Evolutionary conservation across 1,284 basidiomycete genomes (phyloP).

Genomic region (Cryptococcus sp.): DNA sequence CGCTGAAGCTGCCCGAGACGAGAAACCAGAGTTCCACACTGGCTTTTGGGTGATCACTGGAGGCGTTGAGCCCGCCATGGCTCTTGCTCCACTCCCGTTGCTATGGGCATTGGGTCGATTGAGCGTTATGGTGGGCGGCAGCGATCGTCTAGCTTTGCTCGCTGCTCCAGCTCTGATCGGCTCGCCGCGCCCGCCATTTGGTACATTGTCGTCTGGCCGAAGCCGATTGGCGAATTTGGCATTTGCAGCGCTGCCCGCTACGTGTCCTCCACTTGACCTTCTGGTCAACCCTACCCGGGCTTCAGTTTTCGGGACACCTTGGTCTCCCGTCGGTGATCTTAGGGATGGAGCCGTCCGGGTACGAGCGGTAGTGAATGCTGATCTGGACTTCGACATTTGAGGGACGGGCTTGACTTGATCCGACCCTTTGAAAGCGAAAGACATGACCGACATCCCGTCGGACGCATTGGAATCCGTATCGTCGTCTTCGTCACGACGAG

Average conservation of each 20-base stretch:
- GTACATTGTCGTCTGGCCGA: slow-evolving; percentile 23
- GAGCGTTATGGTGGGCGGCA: slow-evolving; percentile 23
- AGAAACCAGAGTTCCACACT: slow-evolving; percentile 17
- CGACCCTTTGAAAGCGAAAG: slow-evolving; percentile 38
- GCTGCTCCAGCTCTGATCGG: slow-evolving; percentile 5
- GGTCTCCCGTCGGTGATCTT: no score
- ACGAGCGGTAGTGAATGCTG: no score
- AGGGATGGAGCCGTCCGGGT: no score
- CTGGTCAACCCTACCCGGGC: slow-evolving; percentile 14
- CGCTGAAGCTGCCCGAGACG: not conserved
- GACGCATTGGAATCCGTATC: slow-evolving; percentile 35
- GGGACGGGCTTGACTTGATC: slow-evolving; percentile 21
- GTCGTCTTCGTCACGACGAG: slow-evolving; percentile 2
- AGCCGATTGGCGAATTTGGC: slow-evolving; percentile 50
- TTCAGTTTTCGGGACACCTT: slow-evolving; percentile 1
- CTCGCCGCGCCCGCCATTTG: not conserved
- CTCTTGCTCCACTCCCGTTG: not conserved
- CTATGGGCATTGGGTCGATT: slow-evolving; percentile 2
- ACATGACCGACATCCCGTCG: slow-evolving; percentile 45
- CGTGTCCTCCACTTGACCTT: slow-evolving; percentile 20
- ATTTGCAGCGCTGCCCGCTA: slow-evolving; percentile 30
- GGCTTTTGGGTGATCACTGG: not conserved
- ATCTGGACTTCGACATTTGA: no score
- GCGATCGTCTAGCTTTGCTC: slow-evolving; percentile 16
- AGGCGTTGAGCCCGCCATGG: no score